Conservation (phyloP, 345 rosid genomes). For the Schrenkiella parvula region DNA sequence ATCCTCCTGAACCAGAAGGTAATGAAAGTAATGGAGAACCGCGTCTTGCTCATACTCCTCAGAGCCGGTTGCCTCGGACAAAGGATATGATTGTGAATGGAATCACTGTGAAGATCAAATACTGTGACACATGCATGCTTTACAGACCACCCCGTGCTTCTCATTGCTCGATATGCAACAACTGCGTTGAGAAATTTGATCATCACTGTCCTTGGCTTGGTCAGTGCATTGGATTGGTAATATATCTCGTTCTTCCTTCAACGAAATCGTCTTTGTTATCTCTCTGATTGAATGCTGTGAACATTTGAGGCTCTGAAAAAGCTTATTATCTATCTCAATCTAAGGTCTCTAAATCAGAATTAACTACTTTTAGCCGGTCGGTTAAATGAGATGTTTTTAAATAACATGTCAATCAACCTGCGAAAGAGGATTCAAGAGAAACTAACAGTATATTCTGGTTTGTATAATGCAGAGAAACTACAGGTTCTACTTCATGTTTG, state of each 20-base stretch:
- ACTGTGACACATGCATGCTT: conserved; percentile 92
- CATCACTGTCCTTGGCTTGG: conserved; percentile 99
- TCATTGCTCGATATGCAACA: conserved; percentile 96
- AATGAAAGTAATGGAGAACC: conserved; percentile 41
- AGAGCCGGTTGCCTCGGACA: conserved; percentile 50
- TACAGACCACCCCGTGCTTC: conserved; percentile 98
- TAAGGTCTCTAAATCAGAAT: background rate
- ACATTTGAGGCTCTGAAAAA: background rate
- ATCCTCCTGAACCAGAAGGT: conserved; percentile 69
- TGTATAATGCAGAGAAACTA: conserved; percentile 81
- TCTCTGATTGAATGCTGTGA: background rate
- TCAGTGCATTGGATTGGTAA: conserved; percentile 97
- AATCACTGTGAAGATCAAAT: conserved; percentile 66
- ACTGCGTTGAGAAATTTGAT: conserved; percentile 92
- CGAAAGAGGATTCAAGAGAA: background rate
- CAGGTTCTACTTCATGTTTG: conserved; percentile 92
- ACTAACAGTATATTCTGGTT: background rate
- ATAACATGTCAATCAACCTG: background rate
- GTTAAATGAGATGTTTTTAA: background rate
- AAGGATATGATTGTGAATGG: conserved; percentile 76
- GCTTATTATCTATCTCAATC: background rate
- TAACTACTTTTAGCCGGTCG: background rate
- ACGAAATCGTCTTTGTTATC: background rate
- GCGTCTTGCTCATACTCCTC: conserved; percentile 52
- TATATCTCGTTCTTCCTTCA: conserved; percentile 6